Conservation (phyloP, 2,329 filamentous ascomycete genomes). For the Exophiala viscosa region DNA sequence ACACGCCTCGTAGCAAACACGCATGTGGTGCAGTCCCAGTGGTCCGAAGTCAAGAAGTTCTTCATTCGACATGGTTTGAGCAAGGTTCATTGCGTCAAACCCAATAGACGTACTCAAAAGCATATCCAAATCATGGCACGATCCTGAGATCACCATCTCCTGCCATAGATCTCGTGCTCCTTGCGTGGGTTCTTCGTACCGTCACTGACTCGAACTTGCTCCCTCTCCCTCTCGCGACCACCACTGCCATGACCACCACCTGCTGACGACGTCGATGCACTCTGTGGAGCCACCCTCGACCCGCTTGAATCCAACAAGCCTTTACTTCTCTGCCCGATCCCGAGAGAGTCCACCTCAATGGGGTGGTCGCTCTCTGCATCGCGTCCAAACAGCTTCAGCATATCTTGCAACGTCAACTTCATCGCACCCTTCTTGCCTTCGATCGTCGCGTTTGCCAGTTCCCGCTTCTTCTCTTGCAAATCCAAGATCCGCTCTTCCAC, state of each 20-base stretch:
- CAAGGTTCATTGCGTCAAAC: too few relatives aligned
- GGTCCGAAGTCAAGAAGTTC: too few relatives aligned
- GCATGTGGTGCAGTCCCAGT: too few relatives aligned
- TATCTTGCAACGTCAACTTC: constrained; percentile 89
- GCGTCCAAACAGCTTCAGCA: constrained; percentile 80
- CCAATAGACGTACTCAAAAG: too few relatives aligned
- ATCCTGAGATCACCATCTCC: constrained; percentile 14
- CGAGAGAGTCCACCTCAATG: constrained; percentile 12
- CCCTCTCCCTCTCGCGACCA: constrained; percentile 2
- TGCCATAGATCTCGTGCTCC: constrained; percentile 20
- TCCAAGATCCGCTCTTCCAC: constrained; percentile 95
- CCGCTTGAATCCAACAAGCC: constrained; percentile 7
- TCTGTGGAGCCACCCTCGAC: background rate
- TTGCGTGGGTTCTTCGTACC: constrained; percentile 7
- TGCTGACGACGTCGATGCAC: background rate
- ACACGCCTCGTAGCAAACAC: too few relatives aligned
- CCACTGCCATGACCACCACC: background rate
- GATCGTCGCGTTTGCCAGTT: constrained; percentile 86
- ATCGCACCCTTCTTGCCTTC: constrained; percentile 67
- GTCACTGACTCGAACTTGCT: constrained; percentile 13
- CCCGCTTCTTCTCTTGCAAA: constrained; percentile 88
- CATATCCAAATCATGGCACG: too few relatives aligned
- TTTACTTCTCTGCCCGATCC: constrained; percentile 1
- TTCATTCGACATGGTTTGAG: too few relatives aligned
- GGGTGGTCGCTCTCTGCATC: constrained; percentile 53